Percentiles rank a stretch among this genome's conserved stretches.
phyloP scores from a whole-genome alignment of 345 rosid genomes.

The Xanthoceras sorbifolium region DNA sequence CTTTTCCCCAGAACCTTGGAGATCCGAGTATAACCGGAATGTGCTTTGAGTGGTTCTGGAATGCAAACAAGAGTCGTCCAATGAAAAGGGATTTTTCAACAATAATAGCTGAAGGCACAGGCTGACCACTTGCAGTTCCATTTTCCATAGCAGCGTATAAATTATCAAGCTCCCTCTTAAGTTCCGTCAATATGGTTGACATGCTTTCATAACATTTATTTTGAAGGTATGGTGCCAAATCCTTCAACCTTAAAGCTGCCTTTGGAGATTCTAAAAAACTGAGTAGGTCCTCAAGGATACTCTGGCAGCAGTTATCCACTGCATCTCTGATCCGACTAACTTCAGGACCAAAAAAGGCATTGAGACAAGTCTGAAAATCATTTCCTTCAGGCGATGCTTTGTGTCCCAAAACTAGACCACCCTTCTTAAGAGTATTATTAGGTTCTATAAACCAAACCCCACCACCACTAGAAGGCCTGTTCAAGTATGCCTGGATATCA shows the following conservation, averaged over 20 bases:
- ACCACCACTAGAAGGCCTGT: slow-evolving; percentile 83
- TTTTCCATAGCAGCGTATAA: slow-evolving; percentile 54
- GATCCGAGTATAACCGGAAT: slow-evolving; percentile 85
- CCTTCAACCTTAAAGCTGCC: slow-evolving; percentile 78
- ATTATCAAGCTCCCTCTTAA: slow-evolving; percentile 66
- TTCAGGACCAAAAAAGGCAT: slow-evolving; percentile 86
- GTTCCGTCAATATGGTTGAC: slow-evolving; percentile 61
- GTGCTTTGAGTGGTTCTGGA: slow-evolving; percentile 77
- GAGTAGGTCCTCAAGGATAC: slow-evolving; percentile 77
- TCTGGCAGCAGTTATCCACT: slow-evolving; percentile 74
- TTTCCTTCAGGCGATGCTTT: slow-evolving; percentile 59
- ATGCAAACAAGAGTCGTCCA: slow-evolving; percentile 90
- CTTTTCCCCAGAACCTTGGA: slow-evolving; percentile 92
- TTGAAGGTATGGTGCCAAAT: slow-evolving; percentile 79
- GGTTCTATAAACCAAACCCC: slow-evolving; percentile 97
- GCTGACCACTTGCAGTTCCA: slow-evolving; percentile 38
- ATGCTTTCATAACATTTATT: slow-evolving; percentile 77
- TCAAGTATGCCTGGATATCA: slow-evolving; percentile 78
- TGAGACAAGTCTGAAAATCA: slow-evolving; percentile 75
- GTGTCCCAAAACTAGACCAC: slow-evolving; percentile 42
- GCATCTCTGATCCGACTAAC: slow-evolving; percentile 86
- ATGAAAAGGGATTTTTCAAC: slow-evolving; percentile 89
- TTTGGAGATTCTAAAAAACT: slow-evolving; percentile 92
- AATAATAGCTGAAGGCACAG: slow-evolving; percentile 54
- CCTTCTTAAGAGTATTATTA: slow-evolving; percentile 48